phyloP scores from a whole-genome alignment of 2,329 filamentous ascomycete species.

The Epichloe festucae region DNA sequence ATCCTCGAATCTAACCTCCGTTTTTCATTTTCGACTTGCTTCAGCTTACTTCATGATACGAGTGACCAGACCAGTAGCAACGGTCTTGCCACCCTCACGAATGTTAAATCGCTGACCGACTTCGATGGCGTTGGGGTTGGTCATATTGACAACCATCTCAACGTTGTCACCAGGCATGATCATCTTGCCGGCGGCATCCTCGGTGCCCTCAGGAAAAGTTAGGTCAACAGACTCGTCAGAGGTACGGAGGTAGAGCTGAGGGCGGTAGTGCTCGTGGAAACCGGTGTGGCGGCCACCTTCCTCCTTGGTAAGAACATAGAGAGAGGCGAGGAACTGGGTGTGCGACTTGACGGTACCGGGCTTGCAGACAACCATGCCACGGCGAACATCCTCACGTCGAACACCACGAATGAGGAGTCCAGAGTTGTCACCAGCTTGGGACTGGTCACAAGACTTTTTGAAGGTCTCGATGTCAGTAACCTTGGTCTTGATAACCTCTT shows the following conservation, averaged over 20 bases:
- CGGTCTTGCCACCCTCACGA: slow-evolving; percentile 86
- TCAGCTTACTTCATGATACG: slow-evolving; percentile 47
- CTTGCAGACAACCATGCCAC: slow-evolving; percentile 86
- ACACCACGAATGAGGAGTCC: slow-evolving; percentile 91
- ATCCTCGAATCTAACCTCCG: neutral
- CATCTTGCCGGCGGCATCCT: slow-evolving; percentile 60
- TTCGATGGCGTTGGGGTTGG: slow-evolving; percentile 79
- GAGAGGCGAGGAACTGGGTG: slow-evolving; percentile 83
- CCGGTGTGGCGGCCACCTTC: slow-evolving; percentile 95
- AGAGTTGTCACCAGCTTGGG: slow-evolving; percentile 93
- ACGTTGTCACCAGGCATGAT: slow-evolving; percentile 98
- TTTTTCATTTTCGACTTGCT: neutral
- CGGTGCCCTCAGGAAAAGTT: slow-evolving; percentile 73
- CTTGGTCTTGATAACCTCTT: slow-evolving; percentile 85
- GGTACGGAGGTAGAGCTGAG: slow-evolving; percentile 91
- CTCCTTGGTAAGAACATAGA: slow-evolving; percentile 96
- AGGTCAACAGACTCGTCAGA: slow-evolving; percentile 70
- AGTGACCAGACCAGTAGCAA: slow-evolving; percentile 73
- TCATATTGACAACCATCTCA: slow-evolving; percentile 85
- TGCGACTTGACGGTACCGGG: slow-evolving; percentile 78
- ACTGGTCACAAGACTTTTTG: slow-evolving; percentile 99
- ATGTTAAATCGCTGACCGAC: slow-evolving; percentile 94
- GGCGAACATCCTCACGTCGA: slow-evolving; percentile 84
- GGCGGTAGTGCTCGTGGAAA: slow-evolving; percentile 92
- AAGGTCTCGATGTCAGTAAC: slow-evolving; percentile 99